A percentile compares a stretch with the other conserved stretches of the same genome.
Conservation (phyloP, 805 yeast genomes). For the Kodamaea leandrae region DNA sequence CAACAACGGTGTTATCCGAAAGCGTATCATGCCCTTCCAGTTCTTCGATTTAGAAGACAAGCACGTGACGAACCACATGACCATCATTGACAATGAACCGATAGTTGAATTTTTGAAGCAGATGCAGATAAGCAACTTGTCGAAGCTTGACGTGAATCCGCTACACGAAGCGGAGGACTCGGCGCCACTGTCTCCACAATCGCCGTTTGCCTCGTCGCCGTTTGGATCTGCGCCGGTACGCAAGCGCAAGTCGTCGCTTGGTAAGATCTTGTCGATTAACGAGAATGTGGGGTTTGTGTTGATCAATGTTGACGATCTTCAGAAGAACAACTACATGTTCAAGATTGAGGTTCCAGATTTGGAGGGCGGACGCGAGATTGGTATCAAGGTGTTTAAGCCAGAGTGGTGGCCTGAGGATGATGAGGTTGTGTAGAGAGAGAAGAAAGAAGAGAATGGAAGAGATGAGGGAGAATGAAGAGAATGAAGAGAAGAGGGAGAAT, state of each 20-base stretch:
- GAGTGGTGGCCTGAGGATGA: conserved; percentile 69
- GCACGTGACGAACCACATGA: conserved; percentile 6
- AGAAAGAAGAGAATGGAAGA: not conserved
- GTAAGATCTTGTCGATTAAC: conserved; percentile 54
- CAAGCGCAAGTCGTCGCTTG: conserved; percentile 47
- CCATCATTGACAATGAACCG: conserved; percentile 11
- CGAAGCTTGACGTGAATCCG: conserved; percentile 19
- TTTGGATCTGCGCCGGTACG: conserved; percentile 34
- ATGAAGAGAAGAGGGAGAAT: not conserved
- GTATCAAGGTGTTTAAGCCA: conserved; percentile 56
- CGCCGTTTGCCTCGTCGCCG: conserved; percentile 37
- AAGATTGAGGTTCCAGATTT: conserved; percentile 26
- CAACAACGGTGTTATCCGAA: conserved; percentile 79
- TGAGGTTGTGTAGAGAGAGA: not conserved
- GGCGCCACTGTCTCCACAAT: conserved; percentile 16
- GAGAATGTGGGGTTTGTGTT: conserved; percentile 68
- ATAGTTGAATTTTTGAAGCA: conserved; percentile 17
- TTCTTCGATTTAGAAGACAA: conserved; percentile 23
- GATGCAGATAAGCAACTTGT: conserved; percentile 13
- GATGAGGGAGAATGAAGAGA: not conserved
- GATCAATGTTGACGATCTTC: conserved; percentile 44
- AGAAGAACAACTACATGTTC: conserved; percentile 39
- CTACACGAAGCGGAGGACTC: conserved; percentile 17
- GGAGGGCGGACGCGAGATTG: conserved; percentile 29
- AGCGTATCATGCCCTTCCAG: conserved; percentile 69